Evolutionary conservation across 371 early-diverging fungal genomes (phyloP), one percentile per base, ranked within the genome.

Genomic region (Actinomortierella ambigua): DNA sequence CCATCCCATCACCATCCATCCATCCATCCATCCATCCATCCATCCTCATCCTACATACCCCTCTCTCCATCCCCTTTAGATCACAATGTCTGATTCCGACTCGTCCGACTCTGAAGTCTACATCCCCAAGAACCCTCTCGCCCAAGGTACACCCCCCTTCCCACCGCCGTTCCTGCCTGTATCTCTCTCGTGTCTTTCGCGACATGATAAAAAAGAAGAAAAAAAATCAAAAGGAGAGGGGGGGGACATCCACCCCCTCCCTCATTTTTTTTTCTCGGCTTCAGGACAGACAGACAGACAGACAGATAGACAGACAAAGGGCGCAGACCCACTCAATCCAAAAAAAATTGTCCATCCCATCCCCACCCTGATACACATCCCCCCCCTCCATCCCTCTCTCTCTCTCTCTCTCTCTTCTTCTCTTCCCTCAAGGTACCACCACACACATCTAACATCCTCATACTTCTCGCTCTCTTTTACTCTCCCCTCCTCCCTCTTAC

Each of bases 91-190:
- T 58, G 63, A 63, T 43, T 71, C 73, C 55, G 73, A 73, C 23
- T 73, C 73, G 17, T 73, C 73, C 47, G 73, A 73, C 49, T 73
- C 73, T 26, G 73, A 73, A 54, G 57, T 73, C 53, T 73, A 73
- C 57, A 73, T 66, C 57, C 73, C 73, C 50, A 48, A 8, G 18
- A 8, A 18, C 48, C 48, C 48, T 20, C 20, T 20, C 24, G 22
- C 48, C 22, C 8, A 17, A 48, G 18, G 48, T 24, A 48, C 48
- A 20, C 3, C 48, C 48, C 48, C 22, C 48, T 22, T 3, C 24
- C 20, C 22, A 8, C 22, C 13, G 4, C 20, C 13, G 22, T 18
- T 34, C 28, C 18, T 51, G 24, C 28, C n/a, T 51, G n/a, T 50
- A 4, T 28, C 15, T 29, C n/a, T 17, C 27, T 3, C 28, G n/a